Evolutionary conservation across 2,329 filamentous ascomycete species (phyloP), one percentile per base, ranked within the genome.

Genomic region (Cucurbitaria berberidis): DNA sequence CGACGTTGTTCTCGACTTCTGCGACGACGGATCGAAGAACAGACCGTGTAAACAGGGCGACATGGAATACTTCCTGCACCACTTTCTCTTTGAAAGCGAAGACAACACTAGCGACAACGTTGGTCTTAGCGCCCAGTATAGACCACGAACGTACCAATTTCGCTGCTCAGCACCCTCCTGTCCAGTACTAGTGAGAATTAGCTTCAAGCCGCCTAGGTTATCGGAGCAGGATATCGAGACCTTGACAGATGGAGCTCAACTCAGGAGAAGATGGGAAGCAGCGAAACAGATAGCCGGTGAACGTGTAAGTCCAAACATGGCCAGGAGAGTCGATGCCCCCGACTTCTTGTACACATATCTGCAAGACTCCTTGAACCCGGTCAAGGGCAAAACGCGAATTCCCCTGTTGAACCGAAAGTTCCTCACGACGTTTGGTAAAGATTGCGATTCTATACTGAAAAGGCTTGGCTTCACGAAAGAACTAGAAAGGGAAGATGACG

Each of bases 361-460:
- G 45, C 76, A 67, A 9, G 87, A 90, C 72, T 79, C 84, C 8
- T 71, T 86, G 50, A 77, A 79, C 39, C 75, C 81, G 18, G 70
- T 73, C 6, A 77, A 80, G 41, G 79, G 78, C 29, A 82, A 80
- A 61, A 80, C 81, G 59, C 72, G 77, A 39, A 86, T 89, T 60
- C 81, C 82, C 5, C 76, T 81, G 7, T 72, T 81, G 15, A 89
- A 90, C 65, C 86, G 87, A 67, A 82, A 83, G 51, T 90, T 88
- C 60, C 77, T 84, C 62, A 78, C 84, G 55, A 82, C 82, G 1
- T 88, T 89, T 68, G 86, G 85, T 9, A 75, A 81, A 36, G 84
- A 87, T 43, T 89, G 86, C 67, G 78, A 80, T 59, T 76, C 79
- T 10, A 68, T 90, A 24, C 74, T 90, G 16, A 76, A 81, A 49